Evolutionary conservation across 2,329 filamentous ascomycete species (phyloP), one percentile per base, ranked within the genome.

Genomic region (Emmonsiellopsis sp.): DNA sequence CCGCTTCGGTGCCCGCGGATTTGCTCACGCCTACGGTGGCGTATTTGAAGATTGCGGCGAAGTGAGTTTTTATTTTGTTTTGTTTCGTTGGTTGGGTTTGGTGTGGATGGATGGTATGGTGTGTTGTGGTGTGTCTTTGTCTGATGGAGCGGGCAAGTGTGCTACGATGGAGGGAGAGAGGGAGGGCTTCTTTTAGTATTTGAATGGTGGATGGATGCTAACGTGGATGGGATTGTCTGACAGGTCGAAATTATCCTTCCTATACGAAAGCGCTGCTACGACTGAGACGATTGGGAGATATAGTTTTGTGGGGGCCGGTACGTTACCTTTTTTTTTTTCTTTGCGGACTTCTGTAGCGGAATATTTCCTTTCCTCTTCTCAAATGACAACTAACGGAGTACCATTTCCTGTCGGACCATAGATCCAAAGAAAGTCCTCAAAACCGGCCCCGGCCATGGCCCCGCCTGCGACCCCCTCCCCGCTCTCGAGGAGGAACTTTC

Each of bases 221-320:
- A 44, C 17, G 10, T 21, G 37, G 14, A 13, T 43, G 42, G 14
- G 6, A 27, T 37, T 34, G n/a, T 43, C 21, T 10, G 6, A 31
- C 13, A 73, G 70, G 60, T 87, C 87, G 48, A 84, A 88, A 61
- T 84, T 88, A 64, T 96, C 92, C 3, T 97, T 96, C 68, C 82
- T 98, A 47, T 95, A 95, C 70, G 93, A 98, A 73, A 95, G 90
- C 64, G 93, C 92, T 31, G 90, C 91, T 21, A 86, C 82, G 13
- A 92, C 90, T 32, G 92, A 97, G 72, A 90, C 86, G 14, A 89
- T 98, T 60, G 92, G 92, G 55, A 81, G 93, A 63, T 97, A 96
- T 71, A 95, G 89, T 75, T 98, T 98, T 71, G 81, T 98, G 56
- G 92, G 92, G 60, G 88, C 87, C 61, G 85, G 86, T 69, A 61